A percentile compares a stretch with the other conserved stretches of the same genome.
These are phyloP conservation scores for Colletotrichum sp. DNA, from an alignment of 2,329 filamentous ascomycete genomes.

Conservation along the genomic window DNA sequence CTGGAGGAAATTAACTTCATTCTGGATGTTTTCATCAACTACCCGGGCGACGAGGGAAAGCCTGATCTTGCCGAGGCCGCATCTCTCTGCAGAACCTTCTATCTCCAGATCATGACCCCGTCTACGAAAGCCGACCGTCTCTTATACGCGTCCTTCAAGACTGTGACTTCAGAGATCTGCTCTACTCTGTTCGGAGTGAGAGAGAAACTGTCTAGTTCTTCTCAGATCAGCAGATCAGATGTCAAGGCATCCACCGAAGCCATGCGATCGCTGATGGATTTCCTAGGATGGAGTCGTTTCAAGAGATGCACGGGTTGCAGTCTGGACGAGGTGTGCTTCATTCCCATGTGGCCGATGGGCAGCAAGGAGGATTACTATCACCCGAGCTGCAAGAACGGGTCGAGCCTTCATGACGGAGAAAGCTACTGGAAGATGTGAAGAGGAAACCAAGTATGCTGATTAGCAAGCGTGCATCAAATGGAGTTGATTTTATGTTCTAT, in stretches of 20 bases:
- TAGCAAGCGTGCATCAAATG: neutral
- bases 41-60: constrained; percentile 32
- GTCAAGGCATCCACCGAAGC: neutral
- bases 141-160: constrained; percentile 38
- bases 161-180: constrained; percentile 38
- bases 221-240: neutral
- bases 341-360: constrained; percentile 69
- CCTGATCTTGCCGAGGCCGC: constrained; percentile 33
- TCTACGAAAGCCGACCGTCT: constrained; percentile 39
- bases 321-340: constrained; percentile 59
- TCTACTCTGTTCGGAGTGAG: neutral
- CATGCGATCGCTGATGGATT: constrained; percentile 43
- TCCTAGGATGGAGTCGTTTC: constrained; percentile 65
- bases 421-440: neutral
- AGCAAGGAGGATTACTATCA: constrained; percentile 54
- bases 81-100: constrained; percentile 47
- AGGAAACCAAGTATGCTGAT: neutral
- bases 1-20: constrained; percentile 33
- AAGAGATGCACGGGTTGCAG: constrained; percentile 59
- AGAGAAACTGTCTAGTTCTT: neutral
- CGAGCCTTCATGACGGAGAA: neutral
- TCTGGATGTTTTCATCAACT: constrained; percentile 44
- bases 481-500: neutral
- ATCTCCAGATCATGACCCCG: constrained; percentile 30
- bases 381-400: neutral